phyloP scores from a whole-genome alignment of 129 eudicot species.

The Erigeron canadensis region DNA sequence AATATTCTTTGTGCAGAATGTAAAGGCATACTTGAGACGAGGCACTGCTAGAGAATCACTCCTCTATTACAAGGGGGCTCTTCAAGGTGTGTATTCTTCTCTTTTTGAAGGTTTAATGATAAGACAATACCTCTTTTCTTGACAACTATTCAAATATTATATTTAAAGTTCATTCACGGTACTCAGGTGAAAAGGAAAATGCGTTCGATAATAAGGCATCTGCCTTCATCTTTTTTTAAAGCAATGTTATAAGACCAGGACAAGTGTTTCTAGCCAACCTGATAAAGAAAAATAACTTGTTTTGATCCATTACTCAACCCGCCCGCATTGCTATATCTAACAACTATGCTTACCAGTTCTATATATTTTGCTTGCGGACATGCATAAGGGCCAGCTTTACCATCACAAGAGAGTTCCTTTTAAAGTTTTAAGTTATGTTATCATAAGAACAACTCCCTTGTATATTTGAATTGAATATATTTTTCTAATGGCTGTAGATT shows the following conservation, averaged over 20 bases:
- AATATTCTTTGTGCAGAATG: conserved; percentile 55
- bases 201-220: too few relatives aligned
- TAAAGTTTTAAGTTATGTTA: not conserved
- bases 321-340: too few relatives aligned
- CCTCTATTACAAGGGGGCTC: conserved; percentile 71
- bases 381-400: not conserved
- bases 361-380: not conserved
- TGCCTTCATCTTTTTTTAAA: too few relatives aligned
- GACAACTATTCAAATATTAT: not conserved
- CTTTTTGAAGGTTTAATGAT: not conserved
- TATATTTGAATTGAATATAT: not conserved
- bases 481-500: conserved; percentile 52
- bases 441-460: not conserved
- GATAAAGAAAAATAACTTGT: too few relatives aligned
- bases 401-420: too few relatives aligned
- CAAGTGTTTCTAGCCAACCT: too few relatives aligned
- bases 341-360: too few relatives aligned
- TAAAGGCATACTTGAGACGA: conserved; percentile 90
- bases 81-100: conserved; percentile 57
- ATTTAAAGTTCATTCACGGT: too few relatives aligned
- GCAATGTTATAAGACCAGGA: too few relatives aligned
- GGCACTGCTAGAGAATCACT: conserved; percentile 90
- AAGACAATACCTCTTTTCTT: not conserved
- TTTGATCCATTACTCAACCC: too few relatives aligned
- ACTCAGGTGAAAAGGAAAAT: too few relatives aligned